A percentile compares a stretch with the other conserved stretches of the same genome.
Evolutionary conservation across 2,329 filamentous ascomycete species (phyloP).

Genomic region (Penicillium sp.): DNA sequence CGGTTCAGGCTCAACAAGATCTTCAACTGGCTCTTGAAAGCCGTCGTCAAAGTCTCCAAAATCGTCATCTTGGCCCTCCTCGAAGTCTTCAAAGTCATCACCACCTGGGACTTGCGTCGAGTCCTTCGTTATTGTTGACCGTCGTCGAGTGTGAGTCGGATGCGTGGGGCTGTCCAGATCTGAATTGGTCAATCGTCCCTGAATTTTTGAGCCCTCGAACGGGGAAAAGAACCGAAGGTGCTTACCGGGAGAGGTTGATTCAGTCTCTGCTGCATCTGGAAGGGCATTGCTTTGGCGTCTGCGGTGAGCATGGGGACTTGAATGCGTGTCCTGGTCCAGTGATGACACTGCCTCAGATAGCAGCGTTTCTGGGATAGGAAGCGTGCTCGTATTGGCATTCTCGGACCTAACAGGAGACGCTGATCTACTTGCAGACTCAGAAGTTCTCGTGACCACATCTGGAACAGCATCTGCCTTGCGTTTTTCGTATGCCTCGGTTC

Average conservation of each 20-base stretch:
- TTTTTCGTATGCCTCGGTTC: slow-evolving; percentile 62
- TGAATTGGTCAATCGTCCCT: slow-evolving; percentile 66
- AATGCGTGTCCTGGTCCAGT: slow-evolving; percentile 38
- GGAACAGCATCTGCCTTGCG: slow-evolving; percentile 64
- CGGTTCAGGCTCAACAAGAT: slow-evolving; percentile 32
- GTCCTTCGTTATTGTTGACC: slow-evolving; percentile 42
- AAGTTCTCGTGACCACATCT: slow-evolving; percentile 59
- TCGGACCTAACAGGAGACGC: slow-evolving; percentile 4
- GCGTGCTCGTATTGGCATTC: slow-evolving; percentile 14
- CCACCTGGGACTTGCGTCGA: slow-evolving; percentile 68
- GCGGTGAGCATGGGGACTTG: slow-evolving; percentile 44
- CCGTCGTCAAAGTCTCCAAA: slow-evolving; percentile 71
- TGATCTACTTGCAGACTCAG: slow-evolving; percentile 32
- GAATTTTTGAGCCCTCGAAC: slow-evolving; percentile 37
- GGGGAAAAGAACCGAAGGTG: slow-evolving; percentile 36
- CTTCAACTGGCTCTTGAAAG: slow-evolving; percentile 59
- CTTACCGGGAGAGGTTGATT: slow-evolving; percentile 63
- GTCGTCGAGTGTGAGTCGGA: slow-evolving; percentile 48
- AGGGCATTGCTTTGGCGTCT: slow-evolving; percentile 48
- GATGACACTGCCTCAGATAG: slow-evolving; percentile 50
- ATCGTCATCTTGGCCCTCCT: slow-evolving; percentile 59
- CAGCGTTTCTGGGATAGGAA: slow-evolving; percentile 49
- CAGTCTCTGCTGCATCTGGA: slow-evolving; percentile 49
- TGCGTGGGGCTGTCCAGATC: slow-evolving; percentile 58
- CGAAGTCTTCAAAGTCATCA: slow-evolving; percentile 61